Conservation (phyloP, 768 basidiomycete genomes). For the Hysterangium stoloniferum region DNA sequence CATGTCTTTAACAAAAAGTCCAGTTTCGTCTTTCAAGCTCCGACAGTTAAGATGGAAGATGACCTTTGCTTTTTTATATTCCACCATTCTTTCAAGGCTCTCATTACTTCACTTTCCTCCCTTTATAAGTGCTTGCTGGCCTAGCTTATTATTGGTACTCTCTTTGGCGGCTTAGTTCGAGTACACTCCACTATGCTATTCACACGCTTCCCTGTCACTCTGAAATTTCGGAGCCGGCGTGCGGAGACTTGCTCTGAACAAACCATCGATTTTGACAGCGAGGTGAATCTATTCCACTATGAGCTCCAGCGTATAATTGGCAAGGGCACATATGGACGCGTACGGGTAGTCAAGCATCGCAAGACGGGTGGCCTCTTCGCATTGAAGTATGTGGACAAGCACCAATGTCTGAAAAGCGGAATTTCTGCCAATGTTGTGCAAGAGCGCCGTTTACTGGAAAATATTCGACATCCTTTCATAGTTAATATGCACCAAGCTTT, state of each 20-base stretch:
- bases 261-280: slow-evolving; percentile 20
- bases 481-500: slow-evolving; percentile 93
- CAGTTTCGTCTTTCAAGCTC: too few relatives aligned
- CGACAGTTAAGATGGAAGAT: too few relatives aligned
- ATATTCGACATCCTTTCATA: slow-evolving; percentile 87
- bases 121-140: slow-evolving; percentile 8
- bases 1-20: too few relatives aligned
- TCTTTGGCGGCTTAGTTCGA: not conserved
- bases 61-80: too few relatives aligned
- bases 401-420: slow-evolving; percentile 83
- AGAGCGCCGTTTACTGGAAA: slow-evolving; percentile 81
- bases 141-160: not conserved
- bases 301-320: slow-evolving; percentile 93
- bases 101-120: not conserved
- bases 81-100: too few relatives aligned
- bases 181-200: not conserved
- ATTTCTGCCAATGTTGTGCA: slow-evolving; percentile 92
- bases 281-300: slow-evolving; percentile 92
- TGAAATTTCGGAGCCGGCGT: slow-evolving; percentile 2
- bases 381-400: slow-evolving; percentile 97
- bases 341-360: slow-evolving; percentile 96
- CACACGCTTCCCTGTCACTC: not conserved
- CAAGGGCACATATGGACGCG: slow-evolving; percentile 96
- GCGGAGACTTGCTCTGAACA: not conserved
- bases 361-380: slow-evolving; percentile 87